Percentiles rank a stretch among this genome's conserved stretches.
Evolutionary conservation across 345 rosid genomes (phyloP).

Genomic region (Aurinia saxatilis): DNA sequence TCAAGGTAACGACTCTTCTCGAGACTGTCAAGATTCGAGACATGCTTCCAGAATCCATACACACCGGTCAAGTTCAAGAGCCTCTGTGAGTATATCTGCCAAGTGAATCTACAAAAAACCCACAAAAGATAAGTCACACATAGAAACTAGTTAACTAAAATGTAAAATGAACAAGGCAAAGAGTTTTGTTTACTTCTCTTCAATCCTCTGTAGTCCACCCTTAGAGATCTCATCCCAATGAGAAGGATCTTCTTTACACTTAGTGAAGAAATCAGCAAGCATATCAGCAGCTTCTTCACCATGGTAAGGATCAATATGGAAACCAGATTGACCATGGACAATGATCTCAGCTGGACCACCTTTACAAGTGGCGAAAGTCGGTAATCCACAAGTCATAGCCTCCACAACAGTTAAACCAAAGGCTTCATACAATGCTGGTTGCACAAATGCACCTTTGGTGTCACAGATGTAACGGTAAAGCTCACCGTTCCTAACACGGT

Average conservation of each 20-base stretch:
- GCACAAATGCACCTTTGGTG: constrained; percentile 80
- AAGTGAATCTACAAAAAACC: too few relatives aligned
- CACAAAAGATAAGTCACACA: too few relatives aligned
- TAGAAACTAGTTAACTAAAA: too few relatives aligned
- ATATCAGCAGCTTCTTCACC: constrained; percentile 69
- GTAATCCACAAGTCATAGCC: constrained; percentile 96
- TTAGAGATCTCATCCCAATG: constrained; percentile 69
- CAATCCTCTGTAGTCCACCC: constrained; percentile 76
- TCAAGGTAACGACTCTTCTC: too few relatives aligned
- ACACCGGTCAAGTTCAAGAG: too few relatives aligned
- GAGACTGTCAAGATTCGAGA: too few relatives aligned
- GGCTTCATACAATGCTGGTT: constrained; percentile 82
- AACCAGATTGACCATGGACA: constrained; percentile 69
- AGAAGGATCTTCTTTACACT: constrained; percentile 54
- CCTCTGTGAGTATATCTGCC: too few relatives aligned
- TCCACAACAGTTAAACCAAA: constrained; percentile 94
- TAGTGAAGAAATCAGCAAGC: constrained; percentile 66
- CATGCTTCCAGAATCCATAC: too few relatives aligned
- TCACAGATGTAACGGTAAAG: constrained; percentile 87
- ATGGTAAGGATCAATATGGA: constrained; percentile 88
- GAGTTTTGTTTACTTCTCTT: too few relatives aligned
- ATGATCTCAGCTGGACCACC: too few relatives aligned
- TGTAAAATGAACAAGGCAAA: too few relatives aligned
- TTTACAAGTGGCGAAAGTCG: too few relatives aligned
- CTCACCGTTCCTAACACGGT: constrained; percentile 95